Conservation (phyloP, 225 moss, liverwort and hornwort genomes). For the Marchantia polymorpha region DNA sequence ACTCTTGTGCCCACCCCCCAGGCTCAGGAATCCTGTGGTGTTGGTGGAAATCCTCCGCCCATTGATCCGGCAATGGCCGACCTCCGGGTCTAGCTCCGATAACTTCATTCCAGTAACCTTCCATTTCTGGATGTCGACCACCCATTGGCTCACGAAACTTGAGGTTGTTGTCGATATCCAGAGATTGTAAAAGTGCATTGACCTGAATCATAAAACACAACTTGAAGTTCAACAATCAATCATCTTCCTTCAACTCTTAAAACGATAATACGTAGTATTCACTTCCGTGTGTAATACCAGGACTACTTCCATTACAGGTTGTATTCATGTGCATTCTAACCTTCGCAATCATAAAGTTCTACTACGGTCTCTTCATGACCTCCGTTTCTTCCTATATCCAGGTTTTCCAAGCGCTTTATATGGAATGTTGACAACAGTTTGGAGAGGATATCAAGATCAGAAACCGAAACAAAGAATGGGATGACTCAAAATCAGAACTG, state of each 20-base stretch:
- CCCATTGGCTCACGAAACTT: slow-evolving; percentile 59
- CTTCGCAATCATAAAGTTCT: background rate
- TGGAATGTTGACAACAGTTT: background rate
- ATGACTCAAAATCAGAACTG: too few relatives aligned
- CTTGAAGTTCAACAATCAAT: background rate
- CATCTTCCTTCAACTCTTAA: background rate
- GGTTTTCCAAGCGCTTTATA: background rate
- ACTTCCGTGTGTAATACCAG: too few relatives aligned
- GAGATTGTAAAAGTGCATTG: slow-evolving; percentile 79
- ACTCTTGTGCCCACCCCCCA: slow-evolving; percentile 75
- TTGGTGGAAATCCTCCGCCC: slow-evolving; percentile 73
- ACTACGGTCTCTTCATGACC: background rate
- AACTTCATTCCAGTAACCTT: slow-evolving; percentile 95
- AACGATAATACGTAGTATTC: too few relatives aligned
- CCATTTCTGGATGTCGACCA: slow-evolving; percentile 77
- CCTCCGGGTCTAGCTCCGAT: slow-evolving; percentile 42
- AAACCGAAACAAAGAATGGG: background rate
- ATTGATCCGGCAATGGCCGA: slow-evolving; percentile 58
- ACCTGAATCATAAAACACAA: slow-evolving; percentile 50
- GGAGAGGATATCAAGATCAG: background rate
- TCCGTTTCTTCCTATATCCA: background rate
- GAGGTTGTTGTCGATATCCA: slow-evolving; percentile 78
- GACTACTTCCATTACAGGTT: too few relatives aligned
- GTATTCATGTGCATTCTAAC: background rate
- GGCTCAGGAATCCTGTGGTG: slow-evolving; percentile 42